A percentile compares a stretch with the other conserved stretches of the same genome.
Evolutionary conservation across 148 eudicot species (phyloP).

Genomic region (Linanthus parryae): DNA sequence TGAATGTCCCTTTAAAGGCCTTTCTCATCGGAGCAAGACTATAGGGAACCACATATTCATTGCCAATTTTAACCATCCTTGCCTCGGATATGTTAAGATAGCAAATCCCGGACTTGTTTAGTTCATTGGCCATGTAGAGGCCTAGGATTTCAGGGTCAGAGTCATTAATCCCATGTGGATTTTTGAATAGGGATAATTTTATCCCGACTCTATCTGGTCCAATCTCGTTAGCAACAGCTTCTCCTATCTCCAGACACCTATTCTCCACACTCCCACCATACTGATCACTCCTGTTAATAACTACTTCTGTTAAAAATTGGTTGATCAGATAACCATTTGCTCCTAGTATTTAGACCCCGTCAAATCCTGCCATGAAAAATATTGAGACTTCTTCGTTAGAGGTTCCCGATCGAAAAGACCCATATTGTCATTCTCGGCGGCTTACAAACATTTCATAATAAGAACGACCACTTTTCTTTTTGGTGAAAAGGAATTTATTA

Average conservation of each 20-base stretch:
- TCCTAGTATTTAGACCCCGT: slow-evolving; percentile 32
- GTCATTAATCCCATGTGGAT: slow-evolving; percentile 4
- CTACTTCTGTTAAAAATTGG: slow-evolving; percentile 23
- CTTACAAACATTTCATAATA: no score
- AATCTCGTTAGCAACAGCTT: slow-evolving; percentile 20
- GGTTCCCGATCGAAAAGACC: no score
- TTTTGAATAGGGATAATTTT: slow-evolving; percentile 12
- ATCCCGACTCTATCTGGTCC: slow-evolving; percentile 24
- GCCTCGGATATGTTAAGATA: slow-evolving; percentile 25
- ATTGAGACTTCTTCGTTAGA: no score
- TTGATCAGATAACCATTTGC: slow-evolving; percentile 30
- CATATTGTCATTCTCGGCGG: no score
- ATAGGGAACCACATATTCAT: slow-evolving; percentile 1
- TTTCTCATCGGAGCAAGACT: slow-evolving; percentile 20
- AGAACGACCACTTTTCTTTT: no score
- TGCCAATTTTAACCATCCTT: slow-evolving; percentile 5
- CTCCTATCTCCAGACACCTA: slow-evolving; percentile 17
- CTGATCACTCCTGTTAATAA: slow-evolving; percentile 19
- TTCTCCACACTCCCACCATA: slow-evolving; percentile 23
- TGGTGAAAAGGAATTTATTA: no score
- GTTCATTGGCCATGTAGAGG: slow-evolving; percentile 21
- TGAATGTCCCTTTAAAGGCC: slow-evolving; percentile 24
- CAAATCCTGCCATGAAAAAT: slow-evolving; percentile 30
- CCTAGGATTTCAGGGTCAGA: background rate
- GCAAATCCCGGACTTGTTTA: slow-evolving; percentile 10